Base-by-base conservation (phyloP, 2,329 filamentous ascomycete genomes). In the Aspergillus phoenicis region DNA sequence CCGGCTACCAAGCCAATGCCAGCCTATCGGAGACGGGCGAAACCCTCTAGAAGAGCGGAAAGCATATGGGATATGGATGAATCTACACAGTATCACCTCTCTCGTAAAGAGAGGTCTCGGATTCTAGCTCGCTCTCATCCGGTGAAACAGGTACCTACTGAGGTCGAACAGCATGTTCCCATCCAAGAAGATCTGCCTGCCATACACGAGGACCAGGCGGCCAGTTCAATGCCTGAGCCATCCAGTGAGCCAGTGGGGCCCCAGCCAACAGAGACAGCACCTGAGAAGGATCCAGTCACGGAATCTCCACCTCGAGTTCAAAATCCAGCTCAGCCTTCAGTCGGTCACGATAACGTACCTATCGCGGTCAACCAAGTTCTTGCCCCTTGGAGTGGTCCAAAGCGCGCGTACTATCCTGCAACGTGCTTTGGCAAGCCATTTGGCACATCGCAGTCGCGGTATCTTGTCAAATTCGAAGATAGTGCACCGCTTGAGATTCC, bases 351-450 rank as follows among this genome's bases (percentile, higher is more conserved):
- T 11, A 60, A 66, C 22, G 10, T 58, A 7, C 66, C 77, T 8
- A 65, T 81, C 24, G 76, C 79, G 11, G 81, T 81, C 5, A 83
- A 84, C 57, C 80, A 86, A 62, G 80, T 88, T 0, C 80, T 88
- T 63, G 85, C 86, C 7, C 77, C 80, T 28, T 89, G 86, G 80
- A 85, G 81, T 64, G 82, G 83, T 20, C 77, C 77, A n/a, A 81
- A 77, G 52, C 80, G 81, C 57, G 79, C 76, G n/a, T 88, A 83
- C 69, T 87, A 86, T 68, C 85, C 86, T 52, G 86, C 84, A 8
- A 85, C 81, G n/a, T 88, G 82, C 66, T 71, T 87, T 36, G 83
- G 81, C 2, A 75, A 73, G 15, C 75, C 80, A 20, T 71, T 76
- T 48, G 68, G 72, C 2, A 71, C 75, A 10, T 67, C 73, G 0